Evolutionary conservation across 306 rosid genomes (phyloP), one percentile per base, ranked within the genome.

Genomic region (Sphenostylis stenocarpa): DNA sequence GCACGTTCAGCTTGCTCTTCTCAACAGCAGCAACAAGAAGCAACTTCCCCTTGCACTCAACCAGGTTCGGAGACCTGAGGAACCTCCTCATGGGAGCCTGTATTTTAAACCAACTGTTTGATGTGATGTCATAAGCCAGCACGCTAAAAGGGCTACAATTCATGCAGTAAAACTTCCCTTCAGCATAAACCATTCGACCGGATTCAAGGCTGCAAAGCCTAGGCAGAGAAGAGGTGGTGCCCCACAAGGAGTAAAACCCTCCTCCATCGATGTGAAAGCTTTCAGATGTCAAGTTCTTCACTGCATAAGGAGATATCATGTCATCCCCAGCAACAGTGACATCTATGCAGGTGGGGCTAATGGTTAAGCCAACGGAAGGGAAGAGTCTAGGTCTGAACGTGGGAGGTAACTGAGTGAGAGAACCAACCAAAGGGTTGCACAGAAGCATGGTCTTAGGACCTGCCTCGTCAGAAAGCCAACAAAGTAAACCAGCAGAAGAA

Each of bases 31-130:
- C 97, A 0, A 96, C 90, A 0, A 96, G 20, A 2, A 96, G 80
- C 0, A 96, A 14, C 38, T 82, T 92, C 11, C 97, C 98, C 2
- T 43, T 56, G 45, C 97, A 85, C 43, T 92, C 99, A 3, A 96
- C 83, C 23, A 96, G 48, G 33, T 70, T 88, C 0, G 99, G 99
- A 2, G 92, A 96, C 24, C 98, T 76, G 2, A 96, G 70, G 13
- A 89, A 89, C 67, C 98, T 84, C 36, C 93, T 81, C 99, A 96
- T 96, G 0, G 99, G 99, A 0, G 99, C 99, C 78, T 92, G 96
- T 49, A 96, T 92, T 73, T 88, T 89, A 88, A 89, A 88, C 98
- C 99, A 96, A 0, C 53, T 71, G 84, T 88, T 91, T 5, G 80
- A 70, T 1, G 86, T 10, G 0, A 89, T 47, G 21, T 91, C 99